Evolutionary conservation across 169 alveolate genomes (phyloP).

Genomic region (Plasmodium coatneyi): DNA sequence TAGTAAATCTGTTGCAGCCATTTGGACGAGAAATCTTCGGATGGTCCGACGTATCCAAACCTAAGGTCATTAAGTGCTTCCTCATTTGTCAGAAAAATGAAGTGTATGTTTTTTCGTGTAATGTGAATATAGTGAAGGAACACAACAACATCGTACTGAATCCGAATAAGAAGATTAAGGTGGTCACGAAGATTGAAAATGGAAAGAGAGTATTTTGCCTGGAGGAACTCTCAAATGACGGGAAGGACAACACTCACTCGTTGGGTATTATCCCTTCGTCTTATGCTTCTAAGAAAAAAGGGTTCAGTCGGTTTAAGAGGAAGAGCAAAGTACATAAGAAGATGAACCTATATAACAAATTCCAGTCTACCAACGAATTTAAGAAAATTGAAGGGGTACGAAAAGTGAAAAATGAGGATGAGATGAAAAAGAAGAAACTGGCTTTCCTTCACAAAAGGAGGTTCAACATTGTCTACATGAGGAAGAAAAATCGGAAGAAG

Average conservation of each 20-base stretch:
- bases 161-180: slow-evolving; percentile 22
- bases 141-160: slow-evolving; percentile 38
- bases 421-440: neutral
- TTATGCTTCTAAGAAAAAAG: neutral
- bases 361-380: neutral
- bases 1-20: slow-evolving; percentile 34
- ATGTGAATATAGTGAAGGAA: slow-evolving; percentile 47
- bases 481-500: slow-evolving; percentile 1
- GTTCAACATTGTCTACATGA: slow-evolving; percentile 30
- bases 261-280: neutral
- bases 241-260: neutral
- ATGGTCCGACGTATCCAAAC: slow-evolving; percentile 54
- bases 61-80: slow-evolving; percentile 35
- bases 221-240: slow-evolving; percentile 19
- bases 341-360: neutral
- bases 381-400: neutral
- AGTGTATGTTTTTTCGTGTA: slow-evolving; percentile 38
- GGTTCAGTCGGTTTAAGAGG: slow-evolving; percentile 15
- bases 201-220: slow-evolving; percentile 53
- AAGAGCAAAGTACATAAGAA: neutral
- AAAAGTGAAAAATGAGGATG: neutral
- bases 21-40: slow-evolving; percentile 54
- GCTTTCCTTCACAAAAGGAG: slow-evolving; percentile 2
- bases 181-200: slow-evolving; percentile 58
- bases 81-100: slow-evolving; percentile 16